These are phyloP conservation scores for Mycena olivaceomarginata DNA, from an alignment of 768 basidiomycete genomes.

Conservation along the genomic window DNA sequence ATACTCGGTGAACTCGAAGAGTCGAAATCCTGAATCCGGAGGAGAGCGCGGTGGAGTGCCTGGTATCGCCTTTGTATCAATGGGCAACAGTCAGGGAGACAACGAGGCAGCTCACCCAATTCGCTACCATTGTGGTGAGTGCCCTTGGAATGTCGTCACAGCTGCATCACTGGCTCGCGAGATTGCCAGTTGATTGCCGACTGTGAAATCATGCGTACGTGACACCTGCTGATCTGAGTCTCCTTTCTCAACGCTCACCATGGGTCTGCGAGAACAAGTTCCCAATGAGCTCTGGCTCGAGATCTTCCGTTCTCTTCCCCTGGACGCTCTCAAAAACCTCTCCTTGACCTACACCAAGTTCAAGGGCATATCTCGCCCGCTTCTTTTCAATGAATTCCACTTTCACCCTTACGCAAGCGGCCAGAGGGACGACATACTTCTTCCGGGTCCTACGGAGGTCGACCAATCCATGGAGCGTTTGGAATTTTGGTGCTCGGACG, in stretches of 20 bases:
- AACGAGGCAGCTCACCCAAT: no score
- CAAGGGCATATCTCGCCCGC: not conserved
- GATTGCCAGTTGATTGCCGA: no score
- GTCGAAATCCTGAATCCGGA: conserved; percentile 2
- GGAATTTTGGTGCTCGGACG: no score
- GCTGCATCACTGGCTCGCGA: no score
- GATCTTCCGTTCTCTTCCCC: not conserved
- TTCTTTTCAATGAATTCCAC: conserved; percentile 20
- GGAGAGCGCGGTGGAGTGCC: not conserved
- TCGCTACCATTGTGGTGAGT: no score
- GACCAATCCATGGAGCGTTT: no score
- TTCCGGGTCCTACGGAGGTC: not conserved
- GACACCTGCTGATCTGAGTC: no score
- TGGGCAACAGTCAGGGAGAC: not conserved
- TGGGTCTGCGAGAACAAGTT: not conserved
- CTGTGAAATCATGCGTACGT: no score
- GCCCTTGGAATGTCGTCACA: no score
- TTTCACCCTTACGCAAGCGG: conserved; percentile 9
- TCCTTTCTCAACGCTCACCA: no score
- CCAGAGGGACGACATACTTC: not conserved
- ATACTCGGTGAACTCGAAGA: not conserved
- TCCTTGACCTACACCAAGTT: not conserved
- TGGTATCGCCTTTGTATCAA: not conserved
- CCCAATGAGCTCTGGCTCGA: conserved; percentile 31
- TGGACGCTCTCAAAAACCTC: not conserved